phyloP scores from a whole-genome alignment of 1,139 yeast genomes.

The Yamadazyma pseudoaaseri region DNA sequence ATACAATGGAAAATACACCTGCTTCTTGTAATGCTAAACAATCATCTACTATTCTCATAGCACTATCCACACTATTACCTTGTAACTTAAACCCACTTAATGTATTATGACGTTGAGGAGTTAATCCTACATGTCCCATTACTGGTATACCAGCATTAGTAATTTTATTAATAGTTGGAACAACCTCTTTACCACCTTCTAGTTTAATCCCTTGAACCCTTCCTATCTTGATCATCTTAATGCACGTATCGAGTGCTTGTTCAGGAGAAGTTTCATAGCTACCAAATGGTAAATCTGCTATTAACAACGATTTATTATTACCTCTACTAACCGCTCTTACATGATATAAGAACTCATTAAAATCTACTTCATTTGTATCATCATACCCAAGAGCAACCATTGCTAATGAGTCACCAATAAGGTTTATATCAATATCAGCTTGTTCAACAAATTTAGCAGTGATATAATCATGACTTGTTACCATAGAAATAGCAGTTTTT shows the following conservation, averaged over 20 bases:
- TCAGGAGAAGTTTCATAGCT: slow-evolving; percentile 65
- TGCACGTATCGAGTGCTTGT: slow-evolving; percentile 66
- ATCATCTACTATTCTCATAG: slow-evolving; percentile 60
- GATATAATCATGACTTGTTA: slow-evolving; percentile 87
- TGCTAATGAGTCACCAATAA: slow-evolving; percentile 91
- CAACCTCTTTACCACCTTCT: slow-evolving; percentile 78
- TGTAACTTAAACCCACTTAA: slow-evolving; percentile 89
- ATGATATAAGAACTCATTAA: slow-evolving; percentile 79
- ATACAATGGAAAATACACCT: slow-evolving; percentile 73
- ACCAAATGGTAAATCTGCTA: slow-evolving; percentile 94
- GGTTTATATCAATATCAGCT: slow-evolving; percentile 65
- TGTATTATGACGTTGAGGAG: slow-evolving; percentile 82
- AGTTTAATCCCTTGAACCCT: slow-evolving; percentile 76
- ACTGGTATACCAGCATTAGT: slow-evolving; percentile 79
- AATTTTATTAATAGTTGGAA: slow-evolving; percentile 45
- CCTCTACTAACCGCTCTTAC: slow-evolving; percentile 78
- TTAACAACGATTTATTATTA: slow-evolving; percentile 57
- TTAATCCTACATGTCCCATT: slow-evolving; percentile 88
- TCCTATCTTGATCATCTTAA: slow-evolving; percentile 60
- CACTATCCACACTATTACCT: slow-evolving; percentile 59
- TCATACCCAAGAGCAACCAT: slow-evolving; percentile 87
- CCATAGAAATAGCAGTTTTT: slow-evolving; percentile 61
- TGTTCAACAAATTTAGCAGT: slow-evolving; percentile 72
- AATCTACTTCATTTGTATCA: slow-evolving; percentile 70
- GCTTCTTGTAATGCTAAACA: slow-evolving; percentile 70